phyloP scores from a whole-genome alignment of 169 alveolate species.

The Plasmodium gaboni region DNA sequence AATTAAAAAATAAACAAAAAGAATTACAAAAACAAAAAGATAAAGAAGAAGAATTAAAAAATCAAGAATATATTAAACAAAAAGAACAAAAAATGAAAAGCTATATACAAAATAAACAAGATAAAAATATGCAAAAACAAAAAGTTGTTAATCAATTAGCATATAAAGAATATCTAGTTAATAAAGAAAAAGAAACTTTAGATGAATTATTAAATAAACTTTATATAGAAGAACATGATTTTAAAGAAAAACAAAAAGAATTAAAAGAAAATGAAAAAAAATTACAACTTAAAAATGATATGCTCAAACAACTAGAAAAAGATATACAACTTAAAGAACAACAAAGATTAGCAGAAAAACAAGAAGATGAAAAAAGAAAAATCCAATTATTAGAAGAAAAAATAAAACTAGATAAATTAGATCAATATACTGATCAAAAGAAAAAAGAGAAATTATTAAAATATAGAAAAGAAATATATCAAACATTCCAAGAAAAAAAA shows the following conservation, averaged over 20 bases:
- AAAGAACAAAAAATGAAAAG: conserved; percentile 60
- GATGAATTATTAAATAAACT: conserved; percentile 60
- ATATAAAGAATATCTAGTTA: conserved; percentile 61
- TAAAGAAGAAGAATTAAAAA: conserved; percentile 61
- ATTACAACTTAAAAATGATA: conserved; percentile 72
- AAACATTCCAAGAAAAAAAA: conserved; percentile 67
- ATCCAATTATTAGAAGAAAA: conserved; percentile 58
- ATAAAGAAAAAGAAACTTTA: conserved; percentile 67
- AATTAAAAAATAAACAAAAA: conserved; percentile 65
- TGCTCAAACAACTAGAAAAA: conserved; percentile 58
- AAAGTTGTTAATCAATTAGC: conserved; percentile 73
- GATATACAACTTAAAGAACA: conserved; percentile 56
- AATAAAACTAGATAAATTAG: conserved; percentile 68
- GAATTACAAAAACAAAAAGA: conserved; percentile 50
- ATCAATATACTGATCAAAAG: conserved; percentile 72
- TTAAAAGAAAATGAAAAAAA: conserved; percentile 66
- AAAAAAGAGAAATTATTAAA: conserved; percentile 61
- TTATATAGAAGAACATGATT: conserved; percentile 72
- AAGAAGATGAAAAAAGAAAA: conserved; percentile 76
- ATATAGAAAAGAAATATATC: conserved; percentile 70
- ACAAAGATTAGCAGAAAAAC: conserved; percentile 41
- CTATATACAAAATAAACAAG: conserved; percentile 34
- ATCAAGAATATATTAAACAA: conserved; percentile 64
- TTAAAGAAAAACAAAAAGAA: conserved; percentile 67
- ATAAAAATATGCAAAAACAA: conserved; percentile 68